phyloP scores from a whole-genome alignment of 2,329 filamentous ascomycete species.

The Diplodia sapinea region DNA sequence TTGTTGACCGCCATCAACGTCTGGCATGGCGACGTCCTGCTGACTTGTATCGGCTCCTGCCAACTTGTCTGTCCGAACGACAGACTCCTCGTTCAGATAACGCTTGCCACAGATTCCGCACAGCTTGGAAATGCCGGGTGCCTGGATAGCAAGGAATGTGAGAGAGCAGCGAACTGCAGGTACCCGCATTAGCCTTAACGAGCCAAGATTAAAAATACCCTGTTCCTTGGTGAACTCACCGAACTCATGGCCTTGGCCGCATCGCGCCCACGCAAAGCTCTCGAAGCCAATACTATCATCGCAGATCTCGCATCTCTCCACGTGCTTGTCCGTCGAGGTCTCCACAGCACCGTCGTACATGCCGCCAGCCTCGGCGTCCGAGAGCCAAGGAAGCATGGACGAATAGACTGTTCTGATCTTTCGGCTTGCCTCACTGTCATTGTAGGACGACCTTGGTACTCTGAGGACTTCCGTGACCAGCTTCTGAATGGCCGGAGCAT shows the following conservation, averaged over 20 bases:
- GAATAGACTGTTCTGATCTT: constrained; percentile 27
- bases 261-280: constrained; percentile 55
- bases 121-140: constrained; percentile 59
- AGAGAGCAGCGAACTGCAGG: constrained; percentile 57
- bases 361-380: constrained; percentile 11
- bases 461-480: constrained; percentile 22
- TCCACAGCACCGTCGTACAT: constrained; percentile 10
- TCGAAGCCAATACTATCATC: constrained; percentile 55
- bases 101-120: constrained; percentile 60
- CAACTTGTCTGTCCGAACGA: constrained; percentile 33
- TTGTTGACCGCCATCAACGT: constrained; percentile 17
- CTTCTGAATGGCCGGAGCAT: constrained; percentile 14
- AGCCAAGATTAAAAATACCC: constrained; percentile 7
- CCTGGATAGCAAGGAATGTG: constrained; percentile 62
- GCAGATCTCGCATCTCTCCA: constrained; percentile 62
- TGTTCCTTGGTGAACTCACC: constrained; percentile 42
- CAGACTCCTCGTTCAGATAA: constrained; percentile 54
- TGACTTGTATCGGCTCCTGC: neutral
- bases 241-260: constrained; percentile 59
- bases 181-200: neutral
- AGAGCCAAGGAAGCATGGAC: constrained; percentile 25
- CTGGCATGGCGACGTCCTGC: constrained; percentile 18
- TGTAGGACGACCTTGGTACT: constrained; percentile 19
- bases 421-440: constrained; percentile 14
- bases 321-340: constrained; percentile 32